Conservation (phyloP, 768 basidiomycete genomes). For the Lactifluus volemus region DNA sequence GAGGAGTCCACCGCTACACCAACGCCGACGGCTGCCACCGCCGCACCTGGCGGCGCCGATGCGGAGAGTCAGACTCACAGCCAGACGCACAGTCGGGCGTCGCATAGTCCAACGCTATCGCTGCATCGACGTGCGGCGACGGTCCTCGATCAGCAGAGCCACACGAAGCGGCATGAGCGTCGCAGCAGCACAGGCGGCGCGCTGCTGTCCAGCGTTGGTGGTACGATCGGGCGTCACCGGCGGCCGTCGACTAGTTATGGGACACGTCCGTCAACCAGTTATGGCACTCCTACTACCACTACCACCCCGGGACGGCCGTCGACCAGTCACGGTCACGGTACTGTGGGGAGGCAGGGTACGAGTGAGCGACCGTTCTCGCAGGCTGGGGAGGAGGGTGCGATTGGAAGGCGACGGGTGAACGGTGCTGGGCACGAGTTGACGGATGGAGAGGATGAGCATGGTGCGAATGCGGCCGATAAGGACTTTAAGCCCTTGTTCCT, state of each 20-base stretch:
- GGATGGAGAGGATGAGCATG: constrained; percentile 12
- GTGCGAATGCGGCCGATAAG: constrained; percentile 36
- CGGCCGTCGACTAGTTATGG: constrained; percentile 64
- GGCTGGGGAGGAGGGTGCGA: constrained; percentile 28
- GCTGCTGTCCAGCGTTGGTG: constrained; percentile 36
- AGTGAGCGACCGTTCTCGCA: constrained; percentile 37
- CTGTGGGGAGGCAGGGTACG: too few species aligned
- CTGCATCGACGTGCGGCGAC: constrained; percentile 71
- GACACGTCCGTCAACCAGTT: constrained; percentile 49
- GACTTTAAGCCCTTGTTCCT: constrained; percentile 92
- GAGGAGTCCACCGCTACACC: background rate
- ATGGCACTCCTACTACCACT: background rate
- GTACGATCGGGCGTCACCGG: constrained; percentile 58
- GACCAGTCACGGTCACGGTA: constrained; percentile 15
- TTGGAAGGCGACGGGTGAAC: background rate
- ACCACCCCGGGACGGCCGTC: constrained; percentile 19
- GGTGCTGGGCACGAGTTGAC: constrained; percentile 2
- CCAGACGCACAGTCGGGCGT: background rate
- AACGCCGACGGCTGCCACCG: background rate
- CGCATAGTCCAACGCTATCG: constrained; percentile 45
- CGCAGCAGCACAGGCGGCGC: constrained; percentile 71
- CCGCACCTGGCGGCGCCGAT: background rate
- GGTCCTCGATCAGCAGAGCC: constrained; percentile 59
- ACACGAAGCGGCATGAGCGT: constrained; percentile 58
- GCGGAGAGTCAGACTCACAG: background rate